A percentile compares a stretch with the other conserved stretches of the same genome.
phyloP scores from a whole-genome alignment of 306 rosid genomes.

The Gillenia trifoliata region DNA sequence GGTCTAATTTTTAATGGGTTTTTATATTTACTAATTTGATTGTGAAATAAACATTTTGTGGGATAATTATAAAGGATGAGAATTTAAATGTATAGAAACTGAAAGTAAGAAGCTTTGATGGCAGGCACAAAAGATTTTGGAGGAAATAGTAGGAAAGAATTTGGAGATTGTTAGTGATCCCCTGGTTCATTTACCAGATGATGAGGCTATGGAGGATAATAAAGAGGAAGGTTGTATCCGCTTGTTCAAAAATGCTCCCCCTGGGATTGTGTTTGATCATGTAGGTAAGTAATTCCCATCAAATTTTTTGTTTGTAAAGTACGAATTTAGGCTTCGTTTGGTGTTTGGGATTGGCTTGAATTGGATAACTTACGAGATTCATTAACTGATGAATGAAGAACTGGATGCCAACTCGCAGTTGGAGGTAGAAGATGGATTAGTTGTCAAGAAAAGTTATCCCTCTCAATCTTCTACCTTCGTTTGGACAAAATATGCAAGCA shows the following conservation, averaged over 20 bases:
- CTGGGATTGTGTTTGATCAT: constrained; percentile 68
- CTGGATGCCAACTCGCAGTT: background rate
- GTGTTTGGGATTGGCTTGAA: background rate
- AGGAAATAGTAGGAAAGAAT: constrained; percentile 57
- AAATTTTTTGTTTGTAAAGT: background rate
- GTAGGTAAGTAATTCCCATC: constrained; percentile 37
- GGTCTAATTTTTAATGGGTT: background rate
- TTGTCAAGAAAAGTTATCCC: background rate
- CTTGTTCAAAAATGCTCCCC: constrained; percentile 72
- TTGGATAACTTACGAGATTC: background rate
- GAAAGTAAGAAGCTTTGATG: background rate
- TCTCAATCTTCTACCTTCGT: background rate
- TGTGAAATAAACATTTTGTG: background rate
- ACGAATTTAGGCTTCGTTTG: background rate
- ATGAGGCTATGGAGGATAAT: constrained; percentile 28
- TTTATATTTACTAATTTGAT: background rate
- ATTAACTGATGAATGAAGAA: background rate
- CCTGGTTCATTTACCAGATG: constrained; percentile 28
- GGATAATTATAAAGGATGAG: background rate
- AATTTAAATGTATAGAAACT: background rate
- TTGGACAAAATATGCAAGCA: background rate
- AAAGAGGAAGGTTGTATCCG: constrained; percentile 63
- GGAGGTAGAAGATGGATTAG: background rate
- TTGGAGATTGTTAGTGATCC: constrained; percentile 54
- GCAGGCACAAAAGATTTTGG: constrained; percentile 80